Conservation (phyloP, 495 filamentous ascomycete genomes). For the Choiromyces venosus region DNA sequence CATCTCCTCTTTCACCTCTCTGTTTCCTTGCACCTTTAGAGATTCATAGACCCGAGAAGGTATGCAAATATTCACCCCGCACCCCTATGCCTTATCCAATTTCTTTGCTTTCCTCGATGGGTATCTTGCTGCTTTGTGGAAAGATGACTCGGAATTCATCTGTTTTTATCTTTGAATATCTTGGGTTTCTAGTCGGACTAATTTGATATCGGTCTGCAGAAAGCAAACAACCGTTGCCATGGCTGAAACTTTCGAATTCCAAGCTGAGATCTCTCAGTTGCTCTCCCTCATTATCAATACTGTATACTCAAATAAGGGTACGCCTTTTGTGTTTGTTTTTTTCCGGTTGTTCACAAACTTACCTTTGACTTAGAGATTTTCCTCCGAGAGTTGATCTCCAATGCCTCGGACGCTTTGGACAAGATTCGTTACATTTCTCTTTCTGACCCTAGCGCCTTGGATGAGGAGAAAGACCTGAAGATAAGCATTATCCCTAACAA, state of each 20-base stretch:
- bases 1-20: constrained; percentile 20
- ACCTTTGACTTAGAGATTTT: constrained; percentile 58
- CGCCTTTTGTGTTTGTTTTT: neutral
- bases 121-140: neutral
- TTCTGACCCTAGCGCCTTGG: constrained; percentile 94
- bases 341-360: constrained; percentile 3
- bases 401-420: constrained; percentile 96
- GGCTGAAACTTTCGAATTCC: constrained; percentile 97
- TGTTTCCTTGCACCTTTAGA: constrained; percentile 34
- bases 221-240: constrained; percentile 48
- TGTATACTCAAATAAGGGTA: constrained; percentile 99
- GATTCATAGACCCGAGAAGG: constrained; percentile 34
- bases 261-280: constrained; percentile 99
- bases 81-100: constrained; percentile 11
- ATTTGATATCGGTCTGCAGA: constrained; percentile 17
- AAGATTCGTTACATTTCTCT: constrained; percentile 99
- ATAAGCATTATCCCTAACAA: constrained; percentile 98
- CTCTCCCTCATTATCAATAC: constrained; percentile 99
- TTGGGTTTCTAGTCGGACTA: neutral
- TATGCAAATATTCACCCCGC: constrained; percentile 29
- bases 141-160: neutral
- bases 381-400: constrained; percentile 94
- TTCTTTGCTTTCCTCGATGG: neutral
- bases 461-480: constrained; percentile 90
- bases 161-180: neutral